Evolutionary conservation across 2,329 filamentous ascomycete species (phyloP), one percentile per base, ranked within the genome.

Genomic region (Penicillium sp.): DNA sequence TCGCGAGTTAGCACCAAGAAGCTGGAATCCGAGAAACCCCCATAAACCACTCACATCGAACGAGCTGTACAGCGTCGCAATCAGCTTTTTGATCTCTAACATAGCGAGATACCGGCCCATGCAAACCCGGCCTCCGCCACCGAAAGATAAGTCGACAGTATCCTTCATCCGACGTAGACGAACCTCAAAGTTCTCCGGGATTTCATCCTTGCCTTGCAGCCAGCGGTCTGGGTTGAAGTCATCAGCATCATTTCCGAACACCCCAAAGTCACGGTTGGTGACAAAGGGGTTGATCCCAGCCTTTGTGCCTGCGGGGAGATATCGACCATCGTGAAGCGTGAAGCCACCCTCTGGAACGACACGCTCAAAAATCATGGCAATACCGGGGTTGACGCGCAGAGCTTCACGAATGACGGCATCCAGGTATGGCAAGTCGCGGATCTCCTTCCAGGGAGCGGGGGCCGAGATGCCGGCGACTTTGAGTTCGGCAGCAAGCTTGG

Each of bases 71-170:
- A 85, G 70, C 35, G 81, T 77, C 5, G 82, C 81, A 35, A 83
- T 69, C 35, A 85, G 76, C 73, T 86, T 86, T 71, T 84, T 82
- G 62, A 84, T 82, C 68, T 84, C 82, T 28, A 84, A 69, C 38
- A 83, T 69, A 0, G 80, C 82, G 31, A 84, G 65, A 64, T 84
- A 81, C 5, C 79, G 75, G 19, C 82, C 82, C 56, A 84, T 82
- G 64, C 82, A 84, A 3, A 83, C 67, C 45, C 83, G 80, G 9
- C 75, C 75, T 26, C 82, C 82, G 11, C 78, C 81, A 22, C 82
- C 82, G 60, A 84, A 84, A 0, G 69, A 67, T 28, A 78, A 61
- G 57, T 76, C 72, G 0, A 71, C 61, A 5, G 58, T 62, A 30
- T 71, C 66, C 41, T 75, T 75, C 74, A 77, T 78, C 6, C 60